These are phyloP conservation scores for Chalaropsis thielavioides DNA, from an alignment of 2,329 filamentous ascomycete genomes.

Conservation along the genomic window DNA sequence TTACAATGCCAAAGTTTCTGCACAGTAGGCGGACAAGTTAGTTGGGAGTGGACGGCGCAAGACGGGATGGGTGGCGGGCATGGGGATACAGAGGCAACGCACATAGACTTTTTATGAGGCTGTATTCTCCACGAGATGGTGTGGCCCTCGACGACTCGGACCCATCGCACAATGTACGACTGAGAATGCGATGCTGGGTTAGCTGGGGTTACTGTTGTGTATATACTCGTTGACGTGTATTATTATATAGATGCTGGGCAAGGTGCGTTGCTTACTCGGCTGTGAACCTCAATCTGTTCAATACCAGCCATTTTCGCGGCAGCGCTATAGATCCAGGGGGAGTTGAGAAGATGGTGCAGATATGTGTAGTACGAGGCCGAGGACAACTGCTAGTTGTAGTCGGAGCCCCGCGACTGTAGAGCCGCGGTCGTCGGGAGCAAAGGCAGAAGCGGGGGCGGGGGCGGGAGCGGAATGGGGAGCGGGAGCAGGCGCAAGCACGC, in stretches of 20 bases:
- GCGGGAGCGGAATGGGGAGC: background rate
- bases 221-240: conserved; percentile 17
- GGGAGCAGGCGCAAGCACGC: background rate
- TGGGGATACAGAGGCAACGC: conserved; percentile 22
- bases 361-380: conserved; percentile 8
- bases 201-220: conserved; percentile 18
- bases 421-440: background rate
- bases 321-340: conserved; percentile 6
- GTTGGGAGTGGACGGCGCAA: background rate
- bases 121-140: conserved; percentile 97
- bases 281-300: conserved; percentile 93
- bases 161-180: conserved; percentile 98
- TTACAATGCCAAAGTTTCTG: conserved; percentile 93
- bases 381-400: conserved; percentile 6
- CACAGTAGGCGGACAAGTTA: background rate
- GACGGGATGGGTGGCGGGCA: background rate
- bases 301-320: conserved; percentile 63
- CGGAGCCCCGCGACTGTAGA: background rate
- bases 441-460: background rate
- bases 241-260: background rate
- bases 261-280: conserved; percentile 51
- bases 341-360: conserved; percentile 8
- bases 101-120: conserved; percentile 94
- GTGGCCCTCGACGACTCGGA: conserved; percentile 75
- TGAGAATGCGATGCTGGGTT: conserved; percentile 27